A percentile compares a stretch with the other conserved stretches of the same genome.
phyloP scores from a whole-genome alignment of 1,284 basidiomycete species.

The Moesziomyces sp. region DNA sequence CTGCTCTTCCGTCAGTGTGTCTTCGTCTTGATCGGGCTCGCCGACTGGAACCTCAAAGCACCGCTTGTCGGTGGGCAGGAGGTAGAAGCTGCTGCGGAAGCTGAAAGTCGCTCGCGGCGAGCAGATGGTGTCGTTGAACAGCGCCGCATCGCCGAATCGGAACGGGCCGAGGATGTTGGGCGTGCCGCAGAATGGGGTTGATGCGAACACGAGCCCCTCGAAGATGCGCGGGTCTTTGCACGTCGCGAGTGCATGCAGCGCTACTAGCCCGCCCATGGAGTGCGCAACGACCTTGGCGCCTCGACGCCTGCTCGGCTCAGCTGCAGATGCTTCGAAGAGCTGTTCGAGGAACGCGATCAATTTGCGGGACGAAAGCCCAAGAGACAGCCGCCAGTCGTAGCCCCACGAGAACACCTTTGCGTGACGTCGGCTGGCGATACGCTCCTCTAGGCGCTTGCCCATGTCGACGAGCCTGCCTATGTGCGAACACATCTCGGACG shows the following conservation, averaged over 20 bases:
- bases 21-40: slow-evolving; percentile 29
- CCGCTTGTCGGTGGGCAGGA: slow-evolving; percentile 55
- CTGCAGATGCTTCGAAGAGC: slow-evolving; percentile 50
- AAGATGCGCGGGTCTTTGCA: slow-evolving; percentile 63
- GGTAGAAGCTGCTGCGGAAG: slow-evolving; percentile 65
- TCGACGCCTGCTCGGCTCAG: slow-evolving; percentile 20
- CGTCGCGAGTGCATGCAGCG: slow-evolving; percentile 63
- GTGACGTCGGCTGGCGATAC: slow-evolving; percentile 32
- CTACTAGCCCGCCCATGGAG: slow-evolving; percentile 68
- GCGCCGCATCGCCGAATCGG: slow-evolving; percentile 62
- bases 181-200: slow-evolving; percentile 64
- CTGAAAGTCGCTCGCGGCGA: slow-evolving; percentile 63
- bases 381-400: slow-evolving; percentile 65
- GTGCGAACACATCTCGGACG: slow-evolving; percentile 56
- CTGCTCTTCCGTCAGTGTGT: slow-evolving; percentile 31
- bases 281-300: slow-evolving; percentile 67
- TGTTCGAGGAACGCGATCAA: slow-evolving; percentile 29
- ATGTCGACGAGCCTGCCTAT: slow-evolving; percentile 64
- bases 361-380: slow-evolving; percentile 25
- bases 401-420: slow-evolving; percentile 62
- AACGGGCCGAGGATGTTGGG: slow-evolving; percentile 67
- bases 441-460: slow-evolving; percentile 57
- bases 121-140: slow-evolving; percentile 63
- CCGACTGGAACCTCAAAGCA: slow-evolving; percentile 48
- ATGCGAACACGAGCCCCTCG: slow-evolving; percentile 63